Evolutionary conservation across 1,284 basidiomycete species (phyloP).

Genomic region (Heterobasidion occidentale): DNA sequence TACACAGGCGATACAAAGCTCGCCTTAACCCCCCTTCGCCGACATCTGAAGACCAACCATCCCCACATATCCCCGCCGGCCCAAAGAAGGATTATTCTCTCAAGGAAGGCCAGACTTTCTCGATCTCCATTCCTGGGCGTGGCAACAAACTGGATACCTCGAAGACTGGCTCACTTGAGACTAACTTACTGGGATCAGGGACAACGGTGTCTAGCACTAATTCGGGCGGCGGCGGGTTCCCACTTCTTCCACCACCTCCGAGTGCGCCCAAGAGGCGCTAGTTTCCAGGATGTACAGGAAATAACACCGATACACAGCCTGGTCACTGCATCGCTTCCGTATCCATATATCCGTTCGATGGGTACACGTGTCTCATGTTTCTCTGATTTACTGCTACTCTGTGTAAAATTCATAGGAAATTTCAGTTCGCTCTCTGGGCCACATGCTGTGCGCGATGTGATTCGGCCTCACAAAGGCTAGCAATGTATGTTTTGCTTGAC

Average conservation of each 20-base stretch:
- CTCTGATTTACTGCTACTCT: too few relatives aligned
- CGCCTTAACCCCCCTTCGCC: slow-evolving; percentile 46
- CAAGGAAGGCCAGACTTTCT: slow-evolving; percentile 96
- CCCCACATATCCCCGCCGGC: slow-evolving; percentile 59
- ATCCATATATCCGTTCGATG: too few relatives aligned
- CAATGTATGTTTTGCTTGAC: too few relatives aligned
- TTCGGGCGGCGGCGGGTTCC: slow-evolving; percentile 33
- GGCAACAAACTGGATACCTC: slow-evolving; percentile 13
- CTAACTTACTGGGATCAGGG: slow-evolving; percentile 17
- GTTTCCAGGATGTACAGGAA: not conserved
- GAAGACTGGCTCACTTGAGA: slow-evolving; percentile 5
- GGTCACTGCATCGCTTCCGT: not conserved
- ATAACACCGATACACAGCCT: not conserved
- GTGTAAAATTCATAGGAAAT: too few relatives aligned
- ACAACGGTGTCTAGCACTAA: slow-evolving; percentile 5
- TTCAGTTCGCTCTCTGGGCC: too few relatives aligned
- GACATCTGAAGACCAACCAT: slow-evolving; percentile 27
- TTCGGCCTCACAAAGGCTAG: too few relatives aligned
- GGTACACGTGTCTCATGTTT: too few relatives aligned
- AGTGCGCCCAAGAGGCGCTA: slow-evolving; percentile 36
- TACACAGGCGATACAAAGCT: slow-evolving; percentile 51
- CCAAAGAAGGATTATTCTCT: slow-evolving; percentile 93
- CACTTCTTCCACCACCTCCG: slow-evolving; percentile 72
- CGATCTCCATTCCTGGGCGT: slow-evolving; percentile 80
- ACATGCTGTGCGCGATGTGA: too few relatives aligned